These are phyloP conservation scores for Lentinus brumalis DNA, from an alignment of 768 basidiomycete species.

Conservation along the genomic window DNA sequence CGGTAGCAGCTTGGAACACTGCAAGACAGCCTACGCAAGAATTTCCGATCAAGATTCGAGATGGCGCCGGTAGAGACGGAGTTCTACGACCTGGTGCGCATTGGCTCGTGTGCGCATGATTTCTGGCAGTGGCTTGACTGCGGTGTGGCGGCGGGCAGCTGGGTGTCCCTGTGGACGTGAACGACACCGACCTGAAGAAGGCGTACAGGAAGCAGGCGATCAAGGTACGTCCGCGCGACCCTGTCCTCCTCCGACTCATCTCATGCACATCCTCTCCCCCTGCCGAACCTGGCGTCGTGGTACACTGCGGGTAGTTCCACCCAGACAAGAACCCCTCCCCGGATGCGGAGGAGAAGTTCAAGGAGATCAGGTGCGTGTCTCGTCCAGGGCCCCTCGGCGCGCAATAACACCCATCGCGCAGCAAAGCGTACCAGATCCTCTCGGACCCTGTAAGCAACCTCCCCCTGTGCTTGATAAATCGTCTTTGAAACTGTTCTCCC, in stretches of 20 bases:
- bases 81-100: constrained; percentile 81
- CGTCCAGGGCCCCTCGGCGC: neutral
- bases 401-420: constrained; percentile 31
- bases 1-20: neutral
- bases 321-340: constrained; percentile 93
- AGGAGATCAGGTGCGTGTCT: constrained; percentile 80
- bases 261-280: too few relatives aligned
- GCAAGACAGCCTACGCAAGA: neutral
- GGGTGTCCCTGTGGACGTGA: constrained; percentile 68
- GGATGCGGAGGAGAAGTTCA: constrained; percentile 96
- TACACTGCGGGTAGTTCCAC: constrained; percentile 61
- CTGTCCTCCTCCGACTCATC: neutral
- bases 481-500: constrained; percentile 6
- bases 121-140: neutral
- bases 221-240: constrained; percentile 54
- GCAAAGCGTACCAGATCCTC: constrained; percentile 94
- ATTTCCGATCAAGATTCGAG: neutral
- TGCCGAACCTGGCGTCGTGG: too few relatives aligned
- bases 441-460: constrained; percentile 67
- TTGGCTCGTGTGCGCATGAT: constrained; percentile 1
- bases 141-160: constrained; percentile 45
- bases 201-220: constrained; percentile 94
- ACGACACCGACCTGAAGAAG: constrained; percentile 87
- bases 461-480: neutral
- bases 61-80: constrained; percentile 93